phyloP scores from a whole-genome alignment of 129 eudicot genomes.

The Ambrosia trifida region DNA sequence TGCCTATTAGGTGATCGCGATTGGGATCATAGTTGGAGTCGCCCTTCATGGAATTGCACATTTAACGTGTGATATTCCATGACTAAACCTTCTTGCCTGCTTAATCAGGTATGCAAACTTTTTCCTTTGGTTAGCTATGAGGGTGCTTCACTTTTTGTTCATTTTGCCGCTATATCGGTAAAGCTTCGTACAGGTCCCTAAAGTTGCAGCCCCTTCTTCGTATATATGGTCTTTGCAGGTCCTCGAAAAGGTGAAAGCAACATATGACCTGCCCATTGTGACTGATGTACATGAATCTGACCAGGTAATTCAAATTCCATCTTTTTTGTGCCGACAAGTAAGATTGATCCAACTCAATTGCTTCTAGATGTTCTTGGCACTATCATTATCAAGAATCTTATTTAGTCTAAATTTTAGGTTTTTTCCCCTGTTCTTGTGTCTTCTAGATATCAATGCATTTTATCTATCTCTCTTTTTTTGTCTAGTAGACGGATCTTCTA shows the following conservation, averaged over 20 bases:
- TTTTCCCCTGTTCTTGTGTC: not conserved
- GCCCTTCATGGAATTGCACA: slow-evolving; percentile 1
- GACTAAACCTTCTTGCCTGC: too few relatives aligned
- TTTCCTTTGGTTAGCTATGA: too few relatives aligned
- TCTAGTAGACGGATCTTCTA: too few relatives aligned
- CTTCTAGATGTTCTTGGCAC: not conserved
- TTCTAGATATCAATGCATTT: too few relatives aligned
- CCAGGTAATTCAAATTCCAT: slow-evolving; percentile 98
- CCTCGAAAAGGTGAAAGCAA: slow-evolving; percentile 85
- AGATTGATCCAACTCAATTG: slow-evolving; percentile 17
- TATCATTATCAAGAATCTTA: slow-evolving; percentile 10
- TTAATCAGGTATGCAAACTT: too few relatives aligned
- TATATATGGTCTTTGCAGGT: too few relatives aligned
- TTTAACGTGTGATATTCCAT: not conserved
- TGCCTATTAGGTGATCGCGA: not conserved
- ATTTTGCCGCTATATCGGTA: too few relatives aligned
- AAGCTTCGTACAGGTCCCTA: too few relatives aligned
- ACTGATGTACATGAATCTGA: slow-evolving; percentile 87
- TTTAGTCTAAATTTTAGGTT: not conserved
- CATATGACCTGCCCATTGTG: slow-evolving; percentile 85
- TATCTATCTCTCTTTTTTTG: too few relatives aligned
- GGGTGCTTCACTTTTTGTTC: too few relatives aligned
- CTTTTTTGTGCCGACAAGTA: slow-evolving; percentile 95
- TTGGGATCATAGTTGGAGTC: not conserved
- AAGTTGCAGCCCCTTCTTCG: too few relatives aligned